Base-by-base conservation (phyloP, 306 rosid species). In the Pyrus communis region DNA sequence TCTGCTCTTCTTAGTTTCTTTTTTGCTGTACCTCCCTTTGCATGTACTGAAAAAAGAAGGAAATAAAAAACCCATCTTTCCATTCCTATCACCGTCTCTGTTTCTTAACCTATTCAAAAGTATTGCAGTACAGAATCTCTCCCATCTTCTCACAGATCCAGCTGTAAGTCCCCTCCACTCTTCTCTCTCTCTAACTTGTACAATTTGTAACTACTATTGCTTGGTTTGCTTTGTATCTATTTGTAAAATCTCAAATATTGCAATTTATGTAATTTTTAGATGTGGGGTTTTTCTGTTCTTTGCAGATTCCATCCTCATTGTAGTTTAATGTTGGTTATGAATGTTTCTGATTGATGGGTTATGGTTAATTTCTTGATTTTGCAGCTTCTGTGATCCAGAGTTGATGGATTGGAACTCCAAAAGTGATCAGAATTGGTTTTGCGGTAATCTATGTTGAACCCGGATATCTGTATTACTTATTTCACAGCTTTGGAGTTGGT, bases 371-470 rank as follows among this genome's bases (percentile, higher is more conserved):
- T 33, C 61, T 71, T 55, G 75, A 76, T 80, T 77, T 35, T 73
- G 59, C 88, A 88, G 82, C 87, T 84, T 64, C 46, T 17, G 83
- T 82, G 85, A 70, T 59, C 74, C 78, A 66, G 75, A 81, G 87
- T 78, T 85, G 85, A 85, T 87, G 97, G 93, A 84, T 82, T 85
- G 91, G 90, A 87, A 80, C 87, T 78, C 81, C 77, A 85, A 74
- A 61, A 75, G 87, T 77, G 91, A 88, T 83, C 90, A 79, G 79
- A 86, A 84, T 82, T 87, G 90, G 89, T 78, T 74, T 38, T 72
- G 80, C 62, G 65, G 80, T 75, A 49, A 64, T 74, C 35, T 23
- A 54, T 52, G 78, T 57, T 61, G 77, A 82, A 38, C 71, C 33
- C 71, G 69, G 68, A 31, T 33, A 35, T 66, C 28, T 23, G 15